Evolutionary conservation across 1,284 basidiomycete genomes (phyloP).

Genomic region (Marasmius oreades): DNA sequence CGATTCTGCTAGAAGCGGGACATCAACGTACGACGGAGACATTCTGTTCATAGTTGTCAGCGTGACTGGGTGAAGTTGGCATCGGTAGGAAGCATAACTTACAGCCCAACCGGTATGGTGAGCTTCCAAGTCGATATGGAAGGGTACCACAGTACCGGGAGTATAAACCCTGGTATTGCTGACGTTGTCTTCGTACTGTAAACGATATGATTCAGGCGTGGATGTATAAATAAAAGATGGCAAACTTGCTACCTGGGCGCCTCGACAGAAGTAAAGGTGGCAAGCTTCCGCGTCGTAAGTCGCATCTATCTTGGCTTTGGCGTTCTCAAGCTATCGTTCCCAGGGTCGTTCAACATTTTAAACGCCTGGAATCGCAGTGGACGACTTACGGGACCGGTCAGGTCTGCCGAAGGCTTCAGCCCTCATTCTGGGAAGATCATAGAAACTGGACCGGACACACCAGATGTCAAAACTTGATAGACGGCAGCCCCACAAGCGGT

Average conservation of each 20-base stretch:
- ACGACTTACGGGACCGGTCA: constrained; percentile 26
- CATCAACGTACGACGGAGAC: constrained; percentile 25
- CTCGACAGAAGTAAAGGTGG: constrained; percentile 33
- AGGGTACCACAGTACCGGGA: constrained; percentile 26
- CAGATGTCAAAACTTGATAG: constrained; percentile 25
- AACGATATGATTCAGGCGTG: not conserved
- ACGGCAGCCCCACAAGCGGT: constrained; percentile 30
- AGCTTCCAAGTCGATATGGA: constrained; percentile 30
- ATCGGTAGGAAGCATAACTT: constrained; percentile 10
- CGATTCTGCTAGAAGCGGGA: not conserved
- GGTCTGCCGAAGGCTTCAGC: constrained; percentile 19
- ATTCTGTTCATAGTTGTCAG: constrained; percentile 19
- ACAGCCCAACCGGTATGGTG: constrained; percentile 35
- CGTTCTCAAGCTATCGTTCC: constrained; percentile 28
- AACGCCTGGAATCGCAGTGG: not conserved
- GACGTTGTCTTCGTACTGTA: constrained; percentile 29
- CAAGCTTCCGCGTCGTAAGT: constrained; percentile 31
- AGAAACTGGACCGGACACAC: constrained; percentile 14
- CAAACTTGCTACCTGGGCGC: constrained; percentile 24
- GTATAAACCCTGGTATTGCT: constrained; percentile 26
- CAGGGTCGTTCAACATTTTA: not conserved
- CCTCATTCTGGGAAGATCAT: not conserved
- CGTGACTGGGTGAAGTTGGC: not conserved
- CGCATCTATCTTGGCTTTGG: constrained; percentile 25
- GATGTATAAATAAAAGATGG: not conserved